Evolutionary conservation across 2,329 filamentous ascomycete species (phyloP), one percentile per base, ranked within the genome.

Genomic region (Aureobasidium namibiae): DNA sequence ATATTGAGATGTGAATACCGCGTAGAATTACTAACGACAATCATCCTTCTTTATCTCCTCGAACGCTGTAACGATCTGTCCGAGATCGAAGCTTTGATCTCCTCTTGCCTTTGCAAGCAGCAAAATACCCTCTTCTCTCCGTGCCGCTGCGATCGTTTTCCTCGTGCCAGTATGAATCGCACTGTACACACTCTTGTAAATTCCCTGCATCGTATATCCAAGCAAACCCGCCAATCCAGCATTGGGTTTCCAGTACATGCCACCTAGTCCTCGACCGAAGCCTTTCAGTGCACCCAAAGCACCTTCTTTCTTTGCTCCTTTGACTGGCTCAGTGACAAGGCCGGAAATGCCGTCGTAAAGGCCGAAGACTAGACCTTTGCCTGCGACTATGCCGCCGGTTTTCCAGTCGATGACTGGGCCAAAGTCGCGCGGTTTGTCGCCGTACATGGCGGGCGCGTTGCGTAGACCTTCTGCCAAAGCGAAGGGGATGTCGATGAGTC

Each of bases 361-460:
- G 7, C 56, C 45, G 4, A 23, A 59, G 3, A 60, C 16, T 5
- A 60, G 42, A 7, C 52, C 59, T 34, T 60, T 60, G 23, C 49
- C 59, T 6, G 49, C 59, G 10, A 31, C 50, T 6, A n/a, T 26
- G 7, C 73, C 74, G 0, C 86, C 86, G 2, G 83, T 87, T 50
- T 78, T 76, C 60, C 87, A 78, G 1, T 84, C 86, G 0, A 83
- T 87, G 33, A 88, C 81, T 6, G 84, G 78, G 4, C 52, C 52
- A 1, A 56, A 16, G 2, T 78, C 78, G 1, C 84, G 84, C 1
- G 79, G 77, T 5, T 85, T 79, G 64, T 89, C 86, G 18, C 85
- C 85, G 64, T 88, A 88, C 0, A 88, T 75, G 1, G 83, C 78
- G 1, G 85, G 85, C 0, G 83, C 84, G 63, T 88, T 88, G 67